Conservation (phyloP, 176 grass and related monocot species). For the Hordeum vulgare region MorexV3_pseudomolecules_assembly NC_058520.1:404325198-404325697, state of each 20-base stretch:
- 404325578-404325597: slow-evolving; percentile 82
- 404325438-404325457: neutral
- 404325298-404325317: neutral
- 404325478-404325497: neutral
- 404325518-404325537: neutral
- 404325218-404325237: neutral
- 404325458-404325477: neutral
- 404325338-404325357: neutral
- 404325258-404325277: neutral
- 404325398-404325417: neutral
- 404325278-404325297: neutral
- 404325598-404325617: slow-evolving; percentile 68
- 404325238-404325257: neutral
- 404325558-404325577: slow-evolving; percentile 71
- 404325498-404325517: neutral
- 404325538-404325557: slow-evolving; percentile 14
- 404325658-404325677: slow-evolving; percentile 88
- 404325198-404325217: neutral
- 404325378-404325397: neutral
- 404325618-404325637: slow-evolving; percentile 76
- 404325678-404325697: slow-evolving; percentile 70
- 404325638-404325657: slow-evolving; percentile 86
- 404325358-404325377: neutral
- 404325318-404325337: slow-evolving; percentile 7
- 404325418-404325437: neutral